Evolutionary conservation across 768 basidiomycete species (phyloP), one percentile per base, ranked within the genome.

Genomic region (Trametes maxima): DNA sequence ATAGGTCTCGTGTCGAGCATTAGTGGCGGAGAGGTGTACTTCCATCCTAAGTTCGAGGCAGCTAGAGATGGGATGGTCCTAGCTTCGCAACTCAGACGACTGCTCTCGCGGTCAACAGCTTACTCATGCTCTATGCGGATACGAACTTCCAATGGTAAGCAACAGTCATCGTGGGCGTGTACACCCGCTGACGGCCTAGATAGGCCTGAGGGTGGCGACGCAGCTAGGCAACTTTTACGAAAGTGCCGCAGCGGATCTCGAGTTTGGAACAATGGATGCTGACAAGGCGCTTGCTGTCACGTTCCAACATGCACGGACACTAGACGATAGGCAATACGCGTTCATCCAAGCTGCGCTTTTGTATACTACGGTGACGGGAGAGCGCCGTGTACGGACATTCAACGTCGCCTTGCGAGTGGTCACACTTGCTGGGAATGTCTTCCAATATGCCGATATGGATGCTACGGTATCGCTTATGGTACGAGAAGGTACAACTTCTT

Each of bases 1-100:
- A 36, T 61, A 88, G 90, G 89, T 44, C 74, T 80, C 3, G 80
- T 95, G 6, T 71, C 89, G 0, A 86, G 86, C 0, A 71, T 85
- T 12, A 94, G 93, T 7, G 97, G 97, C 14, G 97, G 97, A 19
- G 93, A 95, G 59, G 68, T 96, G 1, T 95, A 90, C 75, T 96
- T 89, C 77, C 90, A 95, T 69, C 97, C 96, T 10, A 83, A 92
- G n/a, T 99, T 94, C 72, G 82, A 88, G 54, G 80, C 84, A 3
- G 72, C 74, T 7, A 82, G 89, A 50, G 94, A 97, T 70, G 80
- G 80, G 8, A 68, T 77, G 8, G 76, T 85, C 5, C 68, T 99
- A 13, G 75, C 81, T n/a, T 88, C 88, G n/a, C 92, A 98, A 67
- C 69, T 98, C 21, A 79, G 79, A 56, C 81, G 92, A 19, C 70